phyloP scores from a whole-genome alignment of 2,329 filamentous ascomycete species.

The Pochonia chlamydosporia region DNA sequence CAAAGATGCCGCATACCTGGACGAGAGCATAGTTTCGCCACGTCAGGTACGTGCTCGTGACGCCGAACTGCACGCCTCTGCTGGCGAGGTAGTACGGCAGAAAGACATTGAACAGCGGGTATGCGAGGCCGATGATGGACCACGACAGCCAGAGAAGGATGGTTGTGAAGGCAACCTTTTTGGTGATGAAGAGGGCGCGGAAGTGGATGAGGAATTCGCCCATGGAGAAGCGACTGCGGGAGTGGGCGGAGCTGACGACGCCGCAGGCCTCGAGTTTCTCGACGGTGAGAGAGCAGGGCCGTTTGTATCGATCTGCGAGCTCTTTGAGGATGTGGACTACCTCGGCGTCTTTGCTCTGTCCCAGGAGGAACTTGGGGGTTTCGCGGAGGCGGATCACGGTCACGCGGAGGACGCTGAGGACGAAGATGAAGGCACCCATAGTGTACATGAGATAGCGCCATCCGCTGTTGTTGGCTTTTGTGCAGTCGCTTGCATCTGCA shows the following conservation, averaged over 20 bases:
- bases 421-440: constrained; percentile 36
- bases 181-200: constrained; percentile 54
- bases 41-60: constrained; percentile 43
- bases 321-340: constrained; percentile 41
- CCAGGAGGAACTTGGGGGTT: constrained; percentile 41
- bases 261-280: constrained; percentile 34
- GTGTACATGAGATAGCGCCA: constrained; percentile 43
- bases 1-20: constrained; percentile 57
- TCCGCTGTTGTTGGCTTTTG: constrained; percentile 39
- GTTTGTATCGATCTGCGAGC: constrained; percentile 35
- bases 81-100: constrained; percentile 34
- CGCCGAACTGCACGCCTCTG: constrained; percentile 36
- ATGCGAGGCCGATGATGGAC: constrained; percentile 60
- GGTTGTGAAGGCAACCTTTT: constrained; percentile 50
- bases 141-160: constrained; percentile 59
- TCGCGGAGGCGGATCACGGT: constrained; percentile 42
- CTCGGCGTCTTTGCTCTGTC: constrained; percentile 36
- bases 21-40: constrained; percentile 65
- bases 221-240: constrained; percentile 14
- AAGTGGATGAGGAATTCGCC: constrained; percentile 41
- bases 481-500: constrained; percentile 30
- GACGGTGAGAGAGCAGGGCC: constrained; percentile 33
- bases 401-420: constrained; percentile 38
- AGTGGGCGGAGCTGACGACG: constrained; percentile 20
- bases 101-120: constrained; percentile 65